Base-by-base conservation (phyloP, 2,329 filamentous ascomycete species). In the Alternaria conjuncta region DNA sequence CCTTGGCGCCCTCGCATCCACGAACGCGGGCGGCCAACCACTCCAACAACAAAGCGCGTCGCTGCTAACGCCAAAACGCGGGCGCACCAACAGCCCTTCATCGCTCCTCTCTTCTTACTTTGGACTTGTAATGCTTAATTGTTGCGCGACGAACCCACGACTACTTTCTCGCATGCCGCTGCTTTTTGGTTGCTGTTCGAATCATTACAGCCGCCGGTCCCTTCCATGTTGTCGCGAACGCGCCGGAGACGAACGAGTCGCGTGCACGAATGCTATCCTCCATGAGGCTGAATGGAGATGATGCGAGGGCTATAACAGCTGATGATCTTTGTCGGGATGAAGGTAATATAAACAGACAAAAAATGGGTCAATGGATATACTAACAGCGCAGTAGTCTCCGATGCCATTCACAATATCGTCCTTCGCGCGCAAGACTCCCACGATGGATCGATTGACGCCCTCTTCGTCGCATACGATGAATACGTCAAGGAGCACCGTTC, bases 381-480 rank as follows among this genome's bases (percentile, higher is more conserved):
- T 77, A 26, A 73, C 45, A 13, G 20, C 7, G 9, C 20, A 26
- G 32, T 26, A 94, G 94, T 96, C 82, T 92, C 97, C 78, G 86
- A 87, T 65, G 86, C 93, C 65, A 85, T 97, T 61, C 91, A 93
- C 79, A 86, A 91, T 62, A 92, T 97, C 73, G 89, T 96, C 73
- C 83, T 85, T 64, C 85, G 86, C 71, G 94, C 92, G 46, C 88
- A 94, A 80, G 83, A 87, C 44, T 85, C 92, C 28, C 84, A 88
- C 1, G 86, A 87, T 59, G 90, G 92, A 4, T 93, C 91, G 61
- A 68, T 70, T 3, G 89, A 89, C 74, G 92, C 93, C 10, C 86
- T 97, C 18, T 96, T 96, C 80, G 86, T 86, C 57, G 92, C 93
- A 28, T 96, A 96, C 76, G 91, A 96, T 75, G 85, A 88, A 60